phyloP scores from a whole-genome alignment of 2,329 filamentous ascomycete genomes.

The Neocatenulostroma microsporum region DNA sequence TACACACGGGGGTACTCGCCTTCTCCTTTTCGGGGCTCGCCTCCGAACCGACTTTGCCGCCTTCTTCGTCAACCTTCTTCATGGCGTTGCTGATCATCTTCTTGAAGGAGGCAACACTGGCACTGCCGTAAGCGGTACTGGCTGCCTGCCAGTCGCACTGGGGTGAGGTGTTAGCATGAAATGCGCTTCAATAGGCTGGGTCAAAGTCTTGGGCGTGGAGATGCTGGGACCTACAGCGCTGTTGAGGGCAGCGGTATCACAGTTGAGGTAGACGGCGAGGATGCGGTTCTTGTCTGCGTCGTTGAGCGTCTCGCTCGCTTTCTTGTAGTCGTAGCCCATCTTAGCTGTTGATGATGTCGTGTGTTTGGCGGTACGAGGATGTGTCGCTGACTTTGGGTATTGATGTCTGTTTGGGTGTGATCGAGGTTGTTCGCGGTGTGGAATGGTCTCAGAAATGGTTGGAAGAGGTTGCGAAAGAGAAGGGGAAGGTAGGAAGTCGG shows the following conservation, averaged over 20 bases:
- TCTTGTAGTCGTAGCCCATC: conserved; percentile 22
- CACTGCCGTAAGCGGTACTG: conserved; percentile 19
- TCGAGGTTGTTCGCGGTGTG: no score
- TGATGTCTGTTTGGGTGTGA: no score
- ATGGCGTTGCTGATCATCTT: conserved; percentile 13
- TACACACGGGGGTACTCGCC: neutral
- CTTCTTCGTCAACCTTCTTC: conserved; percentile 25
- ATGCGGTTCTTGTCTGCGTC: conserved; percentile 26
- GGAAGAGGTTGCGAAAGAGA: no score
- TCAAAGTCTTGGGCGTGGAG: conserved; percentile 3
- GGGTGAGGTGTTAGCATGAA: neutral
- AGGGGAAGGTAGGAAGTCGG: no score
- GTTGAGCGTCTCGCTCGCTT: conserved; percentile 18
- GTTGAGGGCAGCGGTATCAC: conserved; percentile 8
- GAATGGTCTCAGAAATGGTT: no score
- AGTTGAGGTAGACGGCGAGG: conserved; percentile 21
- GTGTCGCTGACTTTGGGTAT: neutral
- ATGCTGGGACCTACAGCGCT: conserved; percentile 8
- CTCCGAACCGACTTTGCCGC: conserved; percentile 12
- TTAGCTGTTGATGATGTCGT: conserved; percentile 2
- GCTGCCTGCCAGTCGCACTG: conserved; percentile 25
- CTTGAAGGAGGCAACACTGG: conserved; percentile 21
- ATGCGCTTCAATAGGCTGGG: no score
- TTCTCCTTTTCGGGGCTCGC: conserved; percentile 1
- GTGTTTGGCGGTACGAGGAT: neutral